phyloP scores from a whole-genome alignment of 768 basidiomycete species.

The Naganishia friedmannii region DNA sequence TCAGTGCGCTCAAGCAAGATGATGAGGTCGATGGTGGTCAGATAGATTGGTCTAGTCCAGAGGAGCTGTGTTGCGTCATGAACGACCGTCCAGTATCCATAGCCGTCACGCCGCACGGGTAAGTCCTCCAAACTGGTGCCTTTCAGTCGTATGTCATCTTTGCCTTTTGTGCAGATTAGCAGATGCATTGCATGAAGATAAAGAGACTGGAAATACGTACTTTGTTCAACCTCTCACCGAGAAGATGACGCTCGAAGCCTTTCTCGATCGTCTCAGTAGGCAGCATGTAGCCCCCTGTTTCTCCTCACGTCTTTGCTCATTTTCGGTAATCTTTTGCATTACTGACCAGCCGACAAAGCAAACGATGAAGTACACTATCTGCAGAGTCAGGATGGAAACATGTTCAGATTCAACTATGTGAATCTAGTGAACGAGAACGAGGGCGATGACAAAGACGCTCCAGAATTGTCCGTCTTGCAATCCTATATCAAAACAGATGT shows the following conservation, averaged over 20 bases:
- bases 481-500: conserved; percentile 68
- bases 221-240: conserved; percentile 74
- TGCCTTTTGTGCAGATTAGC: conserved; percentile 59
- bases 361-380: conserved; percentile 62
- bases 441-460: conserved; percentile 23
- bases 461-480: conserved; percentile 64
- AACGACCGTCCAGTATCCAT: conserved; percentile 22
- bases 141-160: neutral
- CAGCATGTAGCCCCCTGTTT: conserved; percentile 1
- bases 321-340: conserved; percentile 4
- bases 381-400: conserved; percentile 88
- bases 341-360: conserved; percentile 27
- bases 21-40: neutral
- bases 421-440: conserved; percentile 35
- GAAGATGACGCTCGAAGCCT: conserved; percentile 63
- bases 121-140: neutral
- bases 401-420: conserved; percentile 59
- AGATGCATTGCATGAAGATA: conserved; percentile 63
- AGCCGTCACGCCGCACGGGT: conserved; percentile 30
- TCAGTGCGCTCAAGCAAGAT: neutral
- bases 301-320: neutral
- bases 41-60: neutral
- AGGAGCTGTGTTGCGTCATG: conserved; percentile 1
- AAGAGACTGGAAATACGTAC: conserved; percentile 60
- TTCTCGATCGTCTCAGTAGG: conserved; percentile 57